Evolutionary conservation across 2,329 filamentous ascomycete genomes (phyloP), one percentile per base, ranked within the genome.

Genomic region (Furcasterigmium sp.): DNA sequence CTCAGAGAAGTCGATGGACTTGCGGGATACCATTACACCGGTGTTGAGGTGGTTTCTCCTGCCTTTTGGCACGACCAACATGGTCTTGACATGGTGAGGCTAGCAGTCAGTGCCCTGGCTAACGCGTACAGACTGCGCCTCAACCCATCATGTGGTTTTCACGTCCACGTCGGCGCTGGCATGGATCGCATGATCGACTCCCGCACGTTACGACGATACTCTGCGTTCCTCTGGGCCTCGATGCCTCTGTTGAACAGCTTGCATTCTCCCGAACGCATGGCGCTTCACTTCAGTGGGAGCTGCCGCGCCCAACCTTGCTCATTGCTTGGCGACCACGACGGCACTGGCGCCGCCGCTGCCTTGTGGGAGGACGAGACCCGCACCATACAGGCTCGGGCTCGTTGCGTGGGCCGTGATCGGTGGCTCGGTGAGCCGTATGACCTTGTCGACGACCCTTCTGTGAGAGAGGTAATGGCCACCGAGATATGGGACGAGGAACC

Each of bases 101-200:
- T 56, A 3, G 56, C 63, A 4, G 48, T 67, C 8, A 55, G 59
- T 21, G 30, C 63, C 5, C 41, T 68, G 6, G 64, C 56, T 2
- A 51, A 47, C 6, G 51, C 47, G 1, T 58, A 61, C 36, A 55
- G 61, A 14, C 42, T 60, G 14, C 55, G 61, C 2, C 51, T 65
- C 11, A 68, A 68, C 42, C 25, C 47, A 0, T 49, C 53, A 2
- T 62, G 59, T 21, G 63, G 62, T 8, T 51, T 68, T 17, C 62
- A 65, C 39, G 60, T 68, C 13, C 62, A 68, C 38, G 51, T 68
- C 4, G 64, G 62, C 5, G 60, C 59, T 38, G 65, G 65, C 1
- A 42, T 26, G 13, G 39, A 36, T 5, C 44, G 52, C n/a, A 53
- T 49, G 39, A 58, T 67, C 39, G 51, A 58, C 13, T 37, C 58